Evolutionary conservation across 306 rosid genomes (phyloP).

Genomic region (Trifolium repens): DNA sequence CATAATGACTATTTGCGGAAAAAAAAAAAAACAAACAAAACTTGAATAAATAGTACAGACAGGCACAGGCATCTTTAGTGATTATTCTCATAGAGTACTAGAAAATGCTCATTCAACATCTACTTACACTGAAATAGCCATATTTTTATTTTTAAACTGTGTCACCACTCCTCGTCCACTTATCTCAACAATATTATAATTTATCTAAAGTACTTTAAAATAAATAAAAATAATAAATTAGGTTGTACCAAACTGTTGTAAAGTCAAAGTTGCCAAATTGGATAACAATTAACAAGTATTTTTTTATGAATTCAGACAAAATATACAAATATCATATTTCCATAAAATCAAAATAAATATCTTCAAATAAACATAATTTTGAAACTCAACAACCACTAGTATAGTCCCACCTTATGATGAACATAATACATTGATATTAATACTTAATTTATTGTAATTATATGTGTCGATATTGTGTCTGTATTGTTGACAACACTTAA

Average conservation of each 20-base stretch:
- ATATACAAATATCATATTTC: slow-evolving; percentile 9
- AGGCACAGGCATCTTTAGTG: not conserved
- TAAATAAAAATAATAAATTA: not conserved
- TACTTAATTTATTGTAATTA: not conserved
- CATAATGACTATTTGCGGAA: too few relatives aligned
- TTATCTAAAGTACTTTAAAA: not conserved
- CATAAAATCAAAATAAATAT: not conserved
- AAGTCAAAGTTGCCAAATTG: slow-evolving; percentile 15
- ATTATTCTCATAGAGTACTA: not conserved
- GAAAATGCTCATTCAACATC: not conserved
- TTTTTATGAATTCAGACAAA: slow-evolving; percentile 9
- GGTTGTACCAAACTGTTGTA: not conserved
- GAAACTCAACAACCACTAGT: not conserved
- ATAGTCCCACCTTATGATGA: not conserved
- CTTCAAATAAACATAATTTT: not conserved
- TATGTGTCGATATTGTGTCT: not conserved
- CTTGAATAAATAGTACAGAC: not conserved
- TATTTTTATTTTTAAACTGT: not conserved
- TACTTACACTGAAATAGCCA: not conserved
- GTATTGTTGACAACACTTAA: not conserved
- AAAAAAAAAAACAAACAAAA: too few relatives aligned
- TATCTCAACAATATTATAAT: not conserved
- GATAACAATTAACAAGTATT: slow-evolving; percentile 1
- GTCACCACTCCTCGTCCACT: not conserved
- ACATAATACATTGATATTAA: not conserved